A percentile compares a stretch with the other conserved stretches of the same genome.
phyloP scores from a whole-genome alignment of 2,329 filamentous ascomycete species.

The Emericellopsis atlantica region DNA sequence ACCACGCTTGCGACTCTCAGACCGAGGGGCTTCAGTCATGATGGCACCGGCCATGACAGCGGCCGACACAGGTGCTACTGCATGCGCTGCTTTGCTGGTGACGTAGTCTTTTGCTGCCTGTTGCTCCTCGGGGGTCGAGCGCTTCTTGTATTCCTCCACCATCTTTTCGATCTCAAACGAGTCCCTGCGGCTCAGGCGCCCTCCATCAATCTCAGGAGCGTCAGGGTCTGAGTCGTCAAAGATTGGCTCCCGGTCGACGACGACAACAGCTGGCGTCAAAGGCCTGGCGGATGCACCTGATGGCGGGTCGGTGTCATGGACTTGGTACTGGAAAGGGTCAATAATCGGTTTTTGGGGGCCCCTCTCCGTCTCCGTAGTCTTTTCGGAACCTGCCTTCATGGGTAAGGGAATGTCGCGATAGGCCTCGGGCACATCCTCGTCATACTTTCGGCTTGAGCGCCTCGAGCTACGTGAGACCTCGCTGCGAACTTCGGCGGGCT shows the following conservation, averaged over 20 bases:
- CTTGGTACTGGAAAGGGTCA: constrained; percentile 48
- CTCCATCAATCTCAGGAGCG: constrained; percentile 16
- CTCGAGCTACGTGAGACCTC: constrained; percentile 10
- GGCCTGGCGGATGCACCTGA: constrained; percentile 25
- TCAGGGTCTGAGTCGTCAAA: constrained; percentile 18
- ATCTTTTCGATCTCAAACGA: constrained; percentile 30
- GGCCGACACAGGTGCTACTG: constrained; percentile 33
- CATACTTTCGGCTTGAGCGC: constrained; percentile 9
- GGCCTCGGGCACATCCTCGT: constrained; percentile 11
- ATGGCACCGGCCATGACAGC: constrained; percentile 34
- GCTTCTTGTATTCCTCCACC: constrained; percentile 15
- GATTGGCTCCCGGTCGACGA: constrained; percentile 39
- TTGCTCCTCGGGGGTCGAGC: constrained; percentile 9
- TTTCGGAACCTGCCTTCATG: constrained; percentile 14
- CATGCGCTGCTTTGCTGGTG: constrained; percentile 30
- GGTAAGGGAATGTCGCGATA: constrained; percentile 12
- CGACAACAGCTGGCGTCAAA: constrained; percentile 36
- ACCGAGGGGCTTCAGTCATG: constrained; percentile 22
- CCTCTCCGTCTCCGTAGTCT: constrained; percentile 10
- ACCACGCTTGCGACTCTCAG: constrained; percentile 16
- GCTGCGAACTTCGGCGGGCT: constrained; percentile 13
- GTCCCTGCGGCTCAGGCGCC: constrained; percentile 34
- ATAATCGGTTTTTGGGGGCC: constrained; percentile 18
- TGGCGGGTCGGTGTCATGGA: constrained; percentile 33
- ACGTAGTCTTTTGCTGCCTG: constrained; percentile 15